phyloP scores from a whole-genome alignment of 2,329 filamentous ascomycete species.

The Hypoxylon sp. region DNA sequence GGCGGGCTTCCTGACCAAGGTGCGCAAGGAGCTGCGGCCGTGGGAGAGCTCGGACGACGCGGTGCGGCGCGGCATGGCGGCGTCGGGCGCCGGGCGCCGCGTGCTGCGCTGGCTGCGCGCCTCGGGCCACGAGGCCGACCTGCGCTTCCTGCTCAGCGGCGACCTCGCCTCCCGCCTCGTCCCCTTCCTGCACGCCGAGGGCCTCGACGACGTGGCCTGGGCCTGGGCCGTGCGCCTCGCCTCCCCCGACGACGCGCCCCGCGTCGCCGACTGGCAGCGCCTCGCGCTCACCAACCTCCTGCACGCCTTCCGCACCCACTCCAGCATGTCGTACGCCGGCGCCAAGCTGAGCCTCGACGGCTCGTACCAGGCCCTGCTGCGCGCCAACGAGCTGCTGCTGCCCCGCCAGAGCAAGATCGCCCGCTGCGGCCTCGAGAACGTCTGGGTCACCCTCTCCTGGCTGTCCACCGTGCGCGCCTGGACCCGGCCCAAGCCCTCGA shows the following conservation, averaged over 20 bases:
- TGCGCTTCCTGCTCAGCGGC: conserved; percentile 55
- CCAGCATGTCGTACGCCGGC: conserved; percentile 39
- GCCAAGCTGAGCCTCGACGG: conserved; percentile 54
- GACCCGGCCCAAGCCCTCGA: conserved; percentile 55
- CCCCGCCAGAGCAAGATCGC: conserved; percentile 47
- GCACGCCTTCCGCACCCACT: conserved; percentile 47
- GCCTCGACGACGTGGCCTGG: conserved; percentile 60
- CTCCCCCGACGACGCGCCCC: conserved; percentile 34
- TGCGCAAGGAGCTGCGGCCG: no score
- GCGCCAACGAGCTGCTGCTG: conserved; percentile 55
- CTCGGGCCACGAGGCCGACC: conserved; percentile 55
- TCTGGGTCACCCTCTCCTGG: conserved; percentile 61
- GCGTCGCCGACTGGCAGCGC: conserved; percentile 21
- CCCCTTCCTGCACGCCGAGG: conserved; percentile 62
- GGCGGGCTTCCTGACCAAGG: conserved; percentile 60
- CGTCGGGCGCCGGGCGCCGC: conserved; percentile 55
- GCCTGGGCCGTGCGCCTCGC: conserved; percentile 57
- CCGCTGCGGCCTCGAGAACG: conserved; percentile 48
- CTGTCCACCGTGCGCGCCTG: conserved; percentile 60
- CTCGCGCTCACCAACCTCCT: conserved; percentile 53
- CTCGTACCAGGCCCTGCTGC: conserved; percentile 58
- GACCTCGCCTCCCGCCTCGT: conserved; percentile 52
- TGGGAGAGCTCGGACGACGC: conserved; percentile 50
- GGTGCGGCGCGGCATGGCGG: conserved; percentile 47
- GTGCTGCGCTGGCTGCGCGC: conserved; percentile 63